These are phyloP conservation scores for Amphicarpaea edgeworthii DNA, from an alignment of 306 rosid genomes.

Conservation along the genomic window DNA sequence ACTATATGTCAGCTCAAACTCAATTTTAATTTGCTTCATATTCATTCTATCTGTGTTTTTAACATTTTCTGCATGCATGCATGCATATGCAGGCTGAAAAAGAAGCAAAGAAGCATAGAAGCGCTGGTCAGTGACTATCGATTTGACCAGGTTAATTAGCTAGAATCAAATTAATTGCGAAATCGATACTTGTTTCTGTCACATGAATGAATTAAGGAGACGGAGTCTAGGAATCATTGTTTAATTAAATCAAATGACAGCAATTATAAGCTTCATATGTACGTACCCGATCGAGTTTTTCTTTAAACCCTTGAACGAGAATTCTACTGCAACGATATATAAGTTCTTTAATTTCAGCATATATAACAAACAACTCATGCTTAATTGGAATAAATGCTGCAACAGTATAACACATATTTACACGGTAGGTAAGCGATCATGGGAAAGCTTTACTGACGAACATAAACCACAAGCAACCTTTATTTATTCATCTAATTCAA, in stretches of 20 bases:
- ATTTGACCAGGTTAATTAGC: neutral
- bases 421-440: neutral
- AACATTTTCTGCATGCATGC: neutral
- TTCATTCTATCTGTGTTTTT: slow-evolving; percentile 2
- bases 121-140: slow-evolving; percentile 42
- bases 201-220: neutral
- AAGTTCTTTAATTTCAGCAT: neutral
- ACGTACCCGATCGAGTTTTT: neutral
- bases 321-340: neutral
- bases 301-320: neutral
- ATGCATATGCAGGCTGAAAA: slow-evolving; percentile 75
- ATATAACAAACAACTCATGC: too few relatives aligned
- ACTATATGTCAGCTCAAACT: too few relatives aligned
- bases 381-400: slow-evolving; percentile 1
- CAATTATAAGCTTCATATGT: neutral
- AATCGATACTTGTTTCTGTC: neutral
- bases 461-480: neutral
- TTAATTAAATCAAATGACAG: neutral
- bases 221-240: neutral
- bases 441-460: neutral
- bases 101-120: slow-evolving; percentile 88
- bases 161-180: slow-evolving; percentile 18
- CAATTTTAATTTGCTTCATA: too few relatives aligned
- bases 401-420: slow-evolving; percentile 7
- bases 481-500: neutral